Conservation (phyloP, 768 basidiomycete species). For the Phaeotremella fagi region DNA sequence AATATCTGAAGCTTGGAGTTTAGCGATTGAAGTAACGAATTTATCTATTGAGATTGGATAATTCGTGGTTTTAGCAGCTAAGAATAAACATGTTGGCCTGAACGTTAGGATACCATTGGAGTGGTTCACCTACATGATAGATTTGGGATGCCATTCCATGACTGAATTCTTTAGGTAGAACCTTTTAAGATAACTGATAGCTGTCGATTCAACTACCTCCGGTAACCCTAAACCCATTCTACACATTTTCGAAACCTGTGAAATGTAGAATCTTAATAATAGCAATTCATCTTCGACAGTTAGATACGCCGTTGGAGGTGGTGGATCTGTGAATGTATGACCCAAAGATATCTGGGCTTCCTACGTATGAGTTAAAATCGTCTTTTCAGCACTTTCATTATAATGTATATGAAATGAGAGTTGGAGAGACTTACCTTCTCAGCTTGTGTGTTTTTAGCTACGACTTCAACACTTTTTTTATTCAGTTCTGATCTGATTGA, state of each 20-base stretch:
- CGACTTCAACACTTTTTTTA: conserved; percentile 66
- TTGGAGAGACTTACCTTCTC: conserved; percentile 59
- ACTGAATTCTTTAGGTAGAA: conserved; percentile 97
- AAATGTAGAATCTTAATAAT: conserved; percentile 81
- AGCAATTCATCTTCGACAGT: conserved; percentile 75
- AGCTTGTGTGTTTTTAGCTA: conserved; percentile 69
- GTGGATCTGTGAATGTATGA: conserved; percentile 49
- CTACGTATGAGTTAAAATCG: conserved; percentile 3
- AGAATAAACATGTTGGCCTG: conserved; percentile 91
- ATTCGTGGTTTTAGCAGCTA: conserved; percentile 97
- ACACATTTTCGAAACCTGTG: conserved; percentile 79
- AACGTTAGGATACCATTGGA: neutral
- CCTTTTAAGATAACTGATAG: conserved; percentile 83
- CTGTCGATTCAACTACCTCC: conserved; percentile 89
- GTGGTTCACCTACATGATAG: conserved; percentile 73
- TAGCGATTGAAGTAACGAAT: conserved; percentile 78
- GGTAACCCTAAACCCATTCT: conserved; percentile 73
- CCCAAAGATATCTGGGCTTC: conserved; percentile 31
- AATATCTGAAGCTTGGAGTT: conserved; percentile 73
- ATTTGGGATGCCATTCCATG: conserved; percentile 99
- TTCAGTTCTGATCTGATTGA: conserved; percentile 66
- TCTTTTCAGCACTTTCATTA: conserved; percentile 1
- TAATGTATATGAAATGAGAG: neutral
- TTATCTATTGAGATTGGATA: conserved; percentile 79
- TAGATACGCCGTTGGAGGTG: conserved; percentile 66